Percentiles rank a stretch among this genome's conserved stretches.
phyloP scores from a whole-genome alignment of 768 basidiomycete genomes.

The Asterophora parasitica region DNA sequence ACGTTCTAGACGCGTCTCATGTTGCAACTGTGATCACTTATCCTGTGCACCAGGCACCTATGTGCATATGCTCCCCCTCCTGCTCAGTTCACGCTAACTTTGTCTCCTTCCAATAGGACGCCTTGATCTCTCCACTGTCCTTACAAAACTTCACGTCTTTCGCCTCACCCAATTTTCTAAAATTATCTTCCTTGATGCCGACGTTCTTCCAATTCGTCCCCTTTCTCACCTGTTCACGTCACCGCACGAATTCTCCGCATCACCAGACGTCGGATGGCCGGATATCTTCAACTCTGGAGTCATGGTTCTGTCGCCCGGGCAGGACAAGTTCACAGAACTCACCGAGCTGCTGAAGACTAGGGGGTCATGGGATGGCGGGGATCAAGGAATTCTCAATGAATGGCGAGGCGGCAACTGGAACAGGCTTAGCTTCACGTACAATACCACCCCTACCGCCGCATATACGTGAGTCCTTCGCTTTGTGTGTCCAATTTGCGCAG shows the following conservation, averaged over 20 bases:
- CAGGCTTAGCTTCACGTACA: constrained; percentile 94
- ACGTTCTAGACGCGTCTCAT: constrained; percentile 6
- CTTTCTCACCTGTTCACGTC: constrained; percentile 89
- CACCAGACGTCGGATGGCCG: constrained; percentile 98
- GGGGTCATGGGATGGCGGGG: constrained; percentile 97
- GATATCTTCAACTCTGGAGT: constrained; percentile 99
- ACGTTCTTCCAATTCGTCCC: constrained; percentile 83
- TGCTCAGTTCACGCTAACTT: constrained; percentile 4
- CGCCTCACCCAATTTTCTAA: constrained; percentile 84
- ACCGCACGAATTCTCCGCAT: constrained; percentile 83
- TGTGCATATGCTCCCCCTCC: background rate
- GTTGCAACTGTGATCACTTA: background rate
- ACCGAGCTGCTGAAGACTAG: constrained; percentile 64
- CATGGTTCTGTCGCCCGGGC: constrained; percentile 77
- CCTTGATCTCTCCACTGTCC: constrained; percentile 85
- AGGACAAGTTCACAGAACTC: constrained; percentile 78
- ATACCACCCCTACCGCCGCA: constrained; percentile 94
- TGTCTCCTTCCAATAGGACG: constrained; percentile 56
- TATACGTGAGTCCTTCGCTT: constrained; percentile 72
- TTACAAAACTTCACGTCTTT: constrained; percentile 96
- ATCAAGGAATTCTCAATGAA: constrained; percentile 96
- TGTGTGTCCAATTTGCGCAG: constrained; percentile 19
- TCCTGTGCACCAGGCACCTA: background rate
- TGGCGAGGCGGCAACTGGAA: constrained; percentile 89
- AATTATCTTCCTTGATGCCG: constrained; percentile 89